Evolutionary conservation across 2,329 filamentous ascomycete genomes (phyloP).

Genomic region (Fusarium pseudocircinatum): DNA sequence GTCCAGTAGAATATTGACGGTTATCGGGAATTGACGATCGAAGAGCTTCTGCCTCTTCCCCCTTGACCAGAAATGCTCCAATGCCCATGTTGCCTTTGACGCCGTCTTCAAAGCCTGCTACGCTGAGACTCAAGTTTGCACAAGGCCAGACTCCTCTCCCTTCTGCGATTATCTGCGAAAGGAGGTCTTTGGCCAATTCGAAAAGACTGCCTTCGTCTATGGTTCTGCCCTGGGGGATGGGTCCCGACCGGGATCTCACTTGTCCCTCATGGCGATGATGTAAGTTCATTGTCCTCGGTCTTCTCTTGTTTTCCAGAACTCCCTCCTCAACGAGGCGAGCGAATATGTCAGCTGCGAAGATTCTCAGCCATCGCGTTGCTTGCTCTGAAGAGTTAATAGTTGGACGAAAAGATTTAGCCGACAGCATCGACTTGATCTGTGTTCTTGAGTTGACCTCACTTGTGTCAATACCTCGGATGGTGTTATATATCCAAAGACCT

Average conservation of each 20-base stretch:
- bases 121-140: slow-evolving; percentile 85
- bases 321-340: slow-evolving; percentile 90
- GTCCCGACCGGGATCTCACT: slow-evolving; percentile 76
- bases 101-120: slow-evolving; percentile 92
- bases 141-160: slow-evolving; percentile 85
- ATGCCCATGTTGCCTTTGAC: slow-evolving; percentile 87
- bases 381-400: slow-evolving; percentile 82
- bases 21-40: slow-evolving; percentile 35
- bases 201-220: slow-evolving; percentile 79
- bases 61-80: slow-evolving; percentile 83
- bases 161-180: slow-evolving; percentile 81
- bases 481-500: slow-evolving; percentile 84
- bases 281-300: slow-evolving; percentile 86
- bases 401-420: slow-evolving; percentile 93
- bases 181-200: slow-evolving; percentile 77
- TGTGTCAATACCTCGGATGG: slow-evolving; percentile 84
- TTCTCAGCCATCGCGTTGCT: slow-evolving; percentile 84
- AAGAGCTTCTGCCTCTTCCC: slow-evolving; percentile 66
- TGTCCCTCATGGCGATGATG: slow-evolving; percentile 81
- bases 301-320: slow-evolving; percentile 84
- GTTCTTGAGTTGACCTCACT: slow-evolving; percentile 92
- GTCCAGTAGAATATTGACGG: slow-evolving; percentile 30
- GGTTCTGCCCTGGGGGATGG: slow-evolving; percentile 79
- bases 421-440: slow-evolving; percentile 97
- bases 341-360: slow-evolving; percentile 92